Base-by-base conservation (phyloP, 2,329 filamentous ascomycete species). In the Aschersonia sp. region DNA sequence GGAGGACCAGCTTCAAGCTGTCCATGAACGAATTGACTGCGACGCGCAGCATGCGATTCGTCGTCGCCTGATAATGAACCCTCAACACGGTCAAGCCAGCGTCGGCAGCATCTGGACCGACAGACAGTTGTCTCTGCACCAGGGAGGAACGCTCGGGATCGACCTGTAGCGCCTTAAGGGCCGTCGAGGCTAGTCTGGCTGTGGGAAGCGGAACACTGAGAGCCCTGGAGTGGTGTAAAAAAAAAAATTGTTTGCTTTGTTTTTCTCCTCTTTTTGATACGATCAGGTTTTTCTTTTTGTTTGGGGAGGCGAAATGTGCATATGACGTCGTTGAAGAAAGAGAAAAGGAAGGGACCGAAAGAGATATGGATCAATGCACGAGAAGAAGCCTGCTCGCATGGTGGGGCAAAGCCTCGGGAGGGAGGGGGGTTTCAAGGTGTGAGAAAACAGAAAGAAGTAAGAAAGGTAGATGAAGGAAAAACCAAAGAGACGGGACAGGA, bases 21-120 rank as follows among this genome's bases (percentile, higher is more conserved):
- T 97, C 90, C 73, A 97, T 88, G 65, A 95, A 95, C 8, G 88
- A 87, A 66, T 97, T 97, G 48, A 95, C 89, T 4, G 90, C 86
- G 2, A 98, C 92, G 43, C 92, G 82, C 49, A 98, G 74, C 90
- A 97, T 97, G 55, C 92, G 83, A 62, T 95, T 95, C 22, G 92
- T 97, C 0, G 87, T 87, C 1, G 92, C 92, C 47, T 74, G 76
- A 66, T 97, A 97, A 50, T 83, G 76, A 8, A 86, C 83, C 50
- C 75, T 72, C 45, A 97, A 70, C 5, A 89, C 65, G 29, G 59
- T 65, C 14, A 62, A 57, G 41, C 61, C 59, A 31, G 53, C 49
- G 30, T 29, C 32, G 5, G 30, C 9, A 30, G 53, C 45, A 29
- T 57, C 53, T n/a, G 59, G 44, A 31, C 67, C 65, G 45, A 87